A percentile compares a stretch with the other conserved stretches of the same genome.
Evolutionary conservation across 805 yeast genomes (phyloP).

Genomic region (Saturnispora ahearnii): DNA sequence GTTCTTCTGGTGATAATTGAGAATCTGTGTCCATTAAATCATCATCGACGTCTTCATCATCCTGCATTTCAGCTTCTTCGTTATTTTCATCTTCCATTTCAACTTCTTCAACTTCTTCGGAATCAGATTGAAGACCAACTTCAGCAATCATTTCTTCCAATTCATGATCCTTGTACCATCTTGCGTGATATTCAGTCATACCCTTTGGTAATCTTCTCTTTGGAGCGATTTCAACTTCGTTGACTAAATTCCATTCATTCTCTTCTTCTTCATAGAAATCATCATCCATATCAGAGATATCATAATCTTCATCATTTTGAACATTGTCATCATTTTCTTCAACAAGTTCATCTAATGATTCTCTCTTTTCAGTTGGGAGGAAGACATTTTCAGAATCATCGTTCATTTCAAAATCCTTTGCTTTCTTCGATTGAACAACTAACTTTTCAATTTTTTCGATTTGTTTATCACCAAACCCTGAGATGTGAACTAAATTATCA

Average conservation of each 20-base stretch:
- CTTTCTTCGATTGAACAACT: slow-evolving; percentile 12
- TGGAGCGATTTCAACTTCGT: slow-evolving; percentile 9
- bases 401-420: slow-evolving; percentile 17
- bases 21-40: slow-evolving; percentile 52
- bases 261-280: slow-evolving; percentile 15
- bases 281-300: slow-evolving; percentile 23
- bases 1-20: slow-evolving; percentile 76
- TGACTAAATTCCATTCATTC: slow-evolving; percentile 18
- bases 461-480: slow-evolving; percentile 86
- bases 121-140: slow-evolving; percentile 29
- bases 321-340: slow-evolving; percentile 31
- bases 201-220: slow-evolving; percentile 52
- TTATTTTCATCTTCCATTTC: slow-evolving; percentile 23
- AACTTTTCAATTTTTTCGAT: slow-evolving; percentile 55
- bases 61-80: slow-evolving; percentile 1
- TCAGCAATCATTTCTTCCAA: slow-evolving; percentile 32
- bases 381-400: slow-evolving; percentile 55
- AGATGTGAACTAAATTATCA: slow-evolving; percentile 73
- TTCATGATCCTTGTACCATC: slow-evolving; percentile 64
- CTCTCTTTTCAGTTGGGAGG: slow-evolving; percentile 21
- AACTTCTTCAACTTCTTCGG: slow-evolving; percentile 31
- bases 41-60: slow-evolving; percentile 30
- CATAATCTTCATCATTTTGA: slow-evolving; percentile 28
- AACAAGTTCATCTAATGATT: slow-evolving; percentile 36
- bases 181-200: slow-evolving; percentile 66